A percentile compares a stretch with the other conserved stretches of the same genome.
Evolutionary conservation across 1,284 basidiomycete genomes (phyloP).

Genomic region (Rhizoctonia solani): DNA sequence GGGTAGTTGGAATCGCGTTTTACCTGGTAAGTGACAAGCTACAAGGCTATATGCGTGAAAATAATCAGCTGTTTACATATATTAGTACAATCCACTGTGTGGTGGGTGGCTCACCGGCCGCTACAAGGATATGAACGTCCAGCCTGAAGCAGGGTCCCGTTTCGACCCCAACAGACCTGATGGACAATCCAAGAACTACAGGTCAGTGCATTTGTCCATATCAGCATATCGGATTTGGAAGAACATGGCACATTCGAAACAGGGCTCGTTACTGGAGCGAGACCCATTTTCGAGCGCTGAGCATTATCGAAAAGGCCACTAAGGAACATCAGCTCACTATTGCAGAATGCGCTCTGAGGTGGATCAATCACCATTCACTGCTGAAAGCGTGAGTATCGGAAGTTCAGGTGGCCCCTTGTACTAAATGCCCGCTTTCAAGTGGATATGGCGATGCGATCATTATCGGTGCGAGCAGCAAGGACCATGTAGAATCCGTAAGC

Average conservation of each 20-base stretch:
- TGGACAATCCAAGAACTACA: constrained; percentile 22
- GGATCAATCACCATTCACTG: constrained; percentile 54
- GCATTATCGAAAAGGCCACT: constrained; percentile 15
- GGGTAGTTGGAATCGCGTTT: constrained; percentile 17
- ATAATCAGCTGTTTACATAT: not conserved
- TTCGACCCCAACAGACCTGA: constrained; percentile 31
- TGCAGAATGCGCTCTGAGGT: constrained; percentile 53
- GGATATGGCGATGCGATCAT: constrained; percentile 49
- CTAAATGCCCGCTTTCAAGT: not conserved
- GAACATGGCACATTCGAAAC: not conserved
- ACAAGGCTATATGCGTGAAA: constrained; percentile 11
- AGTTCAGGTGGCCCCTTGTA: not conserved
- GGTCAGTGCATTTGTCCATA: not conserved
- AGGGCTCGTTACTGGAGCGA: constrained; percentile 33
- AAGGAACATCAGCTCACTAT: constrained; percentile 46
- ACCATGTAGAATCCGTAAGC: constrained; percentile 47
- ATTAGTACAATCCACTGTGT: constrained; percentile 31
- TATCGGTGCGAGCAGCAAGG: constrained; percentile 49
- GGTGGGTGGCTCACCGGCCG: constrained; percentile 34
- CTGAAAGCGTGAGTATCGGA: constrained; percentile 42
- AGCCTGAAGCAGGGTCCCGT: constrained; percentile 24
- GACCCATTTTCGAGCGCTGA: constrained; percentile 14
- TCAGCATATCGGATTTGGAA: not conserved
- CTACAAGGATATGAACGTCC: constrained; percentile 23
- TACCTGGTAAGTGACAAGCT: constrained; percentile 7